Percentiles rank a stretch among this genome's conserved stretches.
phyloP scores from a whole-genome alignment of 192 early-diverging fungal species.

The Phlyctochytrium arcticum region DNA sequence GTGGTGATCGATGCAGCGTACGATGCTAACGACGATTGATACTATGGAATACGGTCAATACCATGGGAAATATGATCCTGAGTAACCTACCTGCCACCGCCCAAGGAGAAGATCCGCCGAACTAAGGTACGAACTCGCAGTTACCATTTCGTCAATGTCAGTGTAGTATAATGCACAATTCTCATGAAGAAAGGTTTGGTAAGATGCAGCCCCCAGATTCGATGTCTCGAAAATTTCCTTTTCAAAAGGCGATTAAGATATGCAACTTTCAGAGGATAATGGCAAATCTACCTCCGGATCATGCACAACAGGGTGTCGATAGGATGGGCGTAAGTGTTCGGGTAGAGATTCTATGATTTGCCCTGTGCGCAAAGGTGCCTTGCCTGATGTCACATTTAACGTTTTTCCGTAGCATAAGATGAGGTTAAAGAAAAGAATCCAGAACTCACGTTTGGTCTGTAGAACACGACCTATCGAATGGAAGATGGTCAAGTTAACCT shows the following conservation, averaged over 20 bases:
- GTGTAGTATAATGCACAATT: slow-evolving; percentile 31
- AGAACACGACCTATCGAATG: slow-evolving; percentile 42
- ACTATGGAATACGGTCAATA: slow-evolving; percentile 2
- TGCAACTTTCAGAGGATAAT: slow-evolving; percentile 7
- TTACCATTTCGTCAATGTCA: slow-evolving; percentile 35
- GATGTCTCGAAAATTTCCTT: slow-evolving; percentile 32
- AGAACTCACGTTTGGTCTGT: slow-evolving; percentile 30
- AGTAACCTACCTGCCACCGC: slow-evolving; percentile 24
- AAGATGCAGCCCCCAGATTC: slow-evolving; percentile 28
- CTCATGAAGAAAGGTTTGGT: slow-evolving; percentile 31
- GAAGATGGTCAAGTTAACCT: slow-evolving; percentile 29
- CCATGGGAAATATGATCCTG: neutral
- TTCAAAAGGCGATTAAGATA: neutral
- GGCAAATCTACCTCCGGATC: slow-evolving; percentile 34
- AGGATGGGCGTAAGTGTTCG: slow-evolving; percentile 1
- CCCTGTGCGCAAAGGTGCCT: neutral
- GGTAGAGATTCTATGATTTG: neutral
- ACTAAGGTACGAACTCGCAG: slow-evolving; percentile 21
- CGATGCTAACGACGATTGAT: slow-evolving; percentile 9
- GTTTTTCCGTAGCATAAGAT: neutral
- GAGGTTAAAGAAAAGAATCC: neutral
- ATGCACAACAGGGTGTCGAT: slow-evolving; percentile 26
- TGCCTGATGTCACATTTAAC: neutral
- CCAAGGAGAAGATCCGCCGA: slow-evolving; percentile 29
- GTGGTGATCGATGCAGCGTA: slow-evolving; percentile 33